Evolutionary conservation across 2,329 filamentous ascomycete genomes (phyloP).

Genomic region (Arthrobotrys iridis): DNA sequence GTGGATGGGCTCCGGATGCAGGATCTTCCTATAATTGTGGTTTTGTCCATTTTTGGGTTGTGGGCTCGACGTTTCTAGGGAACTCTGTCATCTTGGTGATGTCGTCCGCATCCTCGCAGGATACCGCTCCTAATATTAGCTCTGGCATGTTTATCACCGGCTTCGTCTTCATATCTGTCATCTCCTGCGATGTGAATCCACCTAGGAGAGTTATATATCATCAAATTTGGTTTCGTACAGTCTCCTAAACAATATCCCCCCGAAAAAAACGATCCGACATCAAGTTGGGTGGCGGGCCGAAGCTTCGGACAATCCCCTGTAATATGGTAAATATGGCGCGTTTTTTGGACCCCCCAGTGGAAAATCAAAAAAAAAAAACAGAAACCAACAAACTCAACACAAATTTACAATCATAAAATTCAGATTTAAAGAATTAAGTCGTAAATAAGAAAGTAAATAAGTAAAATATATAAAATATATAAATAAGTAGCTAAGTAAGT

Average conservation of each 20-base stretch:
- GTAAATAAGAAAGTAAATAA: no score
- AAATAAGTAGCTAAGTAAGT: no score
- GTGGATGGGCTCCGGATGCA: constrained; percentile 40
- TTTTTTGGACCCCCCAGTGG: no score
- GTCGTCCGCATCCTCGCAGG: constrained; percentile 66
- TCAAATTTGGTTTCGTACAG: constrained; percentile 57
- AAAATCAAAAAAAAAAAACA: no score
- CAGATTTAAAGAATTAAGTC: no score
- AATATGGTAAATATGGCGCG: not conserved
- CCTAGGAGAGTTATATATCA: constrained; percentile 61
- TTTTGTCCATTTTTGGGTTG: no score
- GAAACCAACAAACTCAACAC: no score
- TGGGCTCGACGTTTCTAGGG: no score
- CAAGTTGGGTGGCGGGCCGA: constrained; percentile 62
- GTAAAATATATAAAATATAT: no score
- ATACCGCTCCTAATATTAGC: constrained; percentile 66
- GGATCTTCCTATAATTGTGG: constrained; percentile 43
- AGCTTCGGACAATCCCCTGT: constrained; percentile 42
- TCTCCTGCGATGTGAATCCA: constrained; percentile 67
- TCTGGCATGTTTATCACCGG: constrained; percentile 57
- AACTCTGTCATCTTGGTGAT: constrained; percentile 56
- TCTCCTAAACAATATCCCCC: no score
- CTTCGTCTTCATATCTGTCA: constrained; percentile 60
- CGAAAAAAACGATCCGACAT: no score
- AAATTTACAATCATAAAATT: no score